phyloP scores from a whole-genome alignment of 768 basidiomycete species.

The Boletus huronensis region DNA sequence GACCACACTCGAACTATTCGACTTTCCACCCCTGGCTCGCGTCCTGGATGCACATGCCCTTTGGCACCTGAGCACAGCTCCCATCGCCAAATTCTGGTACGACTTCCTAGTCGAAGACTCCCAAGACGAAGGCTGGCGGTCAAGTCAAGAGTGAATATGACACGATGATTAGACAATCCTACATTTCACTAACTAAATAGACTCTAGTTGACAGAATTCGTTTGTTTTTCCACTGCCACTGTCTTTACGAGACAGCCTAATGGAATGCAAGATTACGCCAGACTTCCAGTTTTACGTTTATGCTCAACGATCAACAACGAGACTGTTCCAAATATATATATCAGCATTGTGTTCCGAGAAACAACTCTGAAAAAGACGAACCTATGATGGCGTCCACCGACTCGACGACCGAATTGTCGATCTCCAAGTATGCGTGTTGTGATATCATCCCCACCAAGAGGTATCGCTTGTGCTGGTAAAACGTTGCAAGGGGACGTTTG shows the following conservation, averaged over 20 bases:
- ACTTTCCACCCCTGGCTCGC: constrained; percentile 79
- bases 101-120: constrained; percentile 76
- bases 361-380: constrained; percentile 12
- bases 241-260: neutral
- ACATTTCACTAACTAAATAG: constrained; percentile 5
- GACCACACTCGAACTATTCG: constrained; percentile 80
- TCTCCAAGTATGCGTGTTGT: constrained; percentile 35
- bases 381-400: constrained; percentile 37
- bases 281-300: constrained; percentile 19
- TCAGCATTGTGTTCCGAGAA: neutral
- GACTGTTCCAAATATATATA: constrained; percentile 17
- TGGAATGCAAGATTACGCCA: constrained; percentile 3
- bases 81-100: constrained; percentile 80
- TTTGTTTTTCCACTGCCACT: neutral
- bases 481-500: constrained; percentile 32
- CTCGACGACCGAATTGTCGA: constrained; percentile 30
- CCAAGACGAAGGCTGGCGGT: constrained; percentile 64
- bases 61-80: constrained; percentile 87
- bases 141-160: constrained; percentile 32
- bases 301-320: constrained; percentile 33
- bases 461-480: constrained; percentile 34
- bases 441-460: constrained; percentile 34
- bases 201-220: constrained; percentile 15
- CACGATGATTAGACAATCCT: neutral
- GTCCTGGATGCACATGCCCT: constrained; percentile 86